phyloP scores from a whole-genome alignment of 2,329 filamentous ascomycete genomes.

The Hymenotorrendiella dingleyae region DNA sequence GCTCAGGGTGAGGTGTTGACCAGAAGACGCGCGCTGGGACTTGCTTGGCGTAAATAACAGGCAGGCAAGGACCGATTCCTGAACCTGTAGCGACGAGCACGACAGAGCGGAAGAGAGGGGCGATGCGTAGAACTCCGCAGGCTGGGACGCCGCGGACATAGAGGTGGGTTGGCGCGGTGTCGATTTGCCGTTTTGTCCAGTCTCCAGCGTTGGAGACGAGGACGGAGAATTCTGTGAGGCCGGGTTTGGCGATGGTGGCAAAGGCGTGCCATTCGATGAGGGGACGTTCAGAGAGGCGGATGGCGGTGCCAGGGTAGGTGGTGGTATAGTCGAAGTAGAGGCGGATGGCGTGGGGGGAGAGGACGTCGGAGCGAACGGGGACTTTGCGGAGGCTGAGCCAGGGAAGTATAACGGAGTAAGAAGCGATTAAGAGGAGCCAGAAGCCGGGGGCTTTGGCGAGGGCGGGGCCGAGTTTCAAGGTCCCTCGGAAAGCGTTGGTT shows the following conservation, averaged over 20 bases:
- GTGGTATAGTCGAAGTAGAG: constrained; percentile 57
- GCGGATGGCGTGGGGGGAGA: constrained; percentile 67
- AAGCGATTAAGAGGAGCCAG: constrained; percentile 65
- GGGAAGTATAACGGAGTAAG: constrained; percentile 60
- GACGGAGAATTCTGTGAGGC: constrained; percentile 51
- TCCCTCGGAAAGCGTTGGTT: constrained; percentile 36
- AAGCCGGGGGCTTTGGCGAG: constrained; percentile 47
- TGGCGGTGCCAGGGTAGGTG: constrained; percentile 49
- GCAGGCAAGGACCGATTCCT: constrained; percentile 63
- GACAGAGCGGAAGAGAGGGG: constrained; percentile 58
- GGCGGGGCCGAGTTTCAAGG: constrained; percentile 21
- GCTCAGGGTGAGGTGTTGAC: constrained; percentile 31
- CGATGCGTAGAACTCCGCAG: constrained; percentile 61
- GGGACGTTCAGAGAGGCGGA: constrained; percentile 56
- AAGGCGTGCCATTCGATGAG: constrained; percentile 71
- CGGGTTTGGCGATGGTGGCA: constrained; percentile 34
- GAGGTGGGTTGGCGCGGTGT: constrained; percentile 51
- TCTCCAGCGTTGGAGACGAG: constrained; percentile 69
- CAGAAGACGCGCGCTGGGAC: constrained; percentile 30
- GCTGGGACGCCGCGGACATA: constrained; percentile 52
- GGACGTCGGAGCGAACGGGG: constrained; percentile 55
- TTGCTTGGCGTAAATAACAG: constrained; percentile 21
- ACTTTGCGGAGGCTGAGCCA: constrained; percentile 69
- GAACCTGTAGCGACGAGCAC: constrained; percentile 67
- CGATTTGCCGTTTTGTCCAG: constrained; percentile 63